Evolutionary conservation across 208 protist genomes (phyloP).

Genomic region (Hexamita inflata): DNA sequence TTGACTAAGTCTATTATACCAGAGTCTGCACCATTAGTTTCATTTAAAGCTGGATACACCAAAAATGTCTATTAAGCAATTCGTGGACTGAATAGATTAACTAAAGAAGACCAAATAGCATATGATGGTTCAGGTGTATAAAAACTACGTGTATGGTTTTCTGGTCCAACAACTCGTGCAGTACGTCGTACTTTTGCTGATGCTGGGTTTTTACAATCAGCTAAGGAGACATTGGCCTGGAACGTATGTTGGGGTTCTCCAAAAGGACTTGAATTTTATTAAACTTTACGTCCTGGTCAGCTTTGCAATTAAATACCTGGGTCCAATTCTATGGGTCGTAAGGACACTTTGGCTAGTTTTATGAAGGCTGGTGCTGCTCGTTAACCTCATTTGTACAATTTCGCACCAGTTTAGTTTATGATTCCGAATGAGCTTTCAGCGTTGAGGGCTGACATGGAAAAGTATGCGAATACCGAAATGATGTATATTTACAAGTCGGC

Average conservation of each 20-base stretch:
- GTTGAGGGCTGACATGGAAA: not conserved
- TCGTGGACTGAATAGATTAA: too few species aligned
- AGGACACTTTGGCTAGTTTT: conserved; percentile 2
- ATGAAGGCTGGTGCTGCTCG: not conserved
- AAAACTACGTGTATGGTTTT: conserved; percentile 5
- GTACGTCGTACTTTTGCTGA: conserved; percentile 22
- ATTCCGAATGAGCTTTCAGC: not conserved
- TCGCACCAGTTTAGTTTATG: conserved; percentile 2
- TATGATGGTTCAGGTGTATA: too few species aligned
- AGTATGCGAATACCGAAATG: not conserved
- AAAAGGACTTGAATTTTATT: conserved; percentile 9
- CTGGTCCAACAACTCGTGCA: conserved; percentile 5
- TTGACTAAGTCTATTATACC: too few species aligned
- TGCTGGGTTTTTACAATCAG: conserved; percentile 5
- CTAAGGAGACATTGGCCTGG: not conserved
- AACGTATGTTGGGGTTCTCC: conserved; percentile 24
- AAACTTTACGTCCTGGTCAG: not conserved
- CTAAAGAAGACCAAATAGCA: too few species aligned
- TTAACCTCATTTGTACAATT: not conserved
- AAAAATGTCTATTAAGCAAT: too few species aligned
- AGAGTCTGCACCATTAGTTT: too few species aligned
- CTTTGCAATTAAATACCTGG: conserved; percentile 20
- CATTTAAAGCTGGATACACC: too few species aligned
- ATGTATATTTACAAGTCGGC: conserved; percentile 26
- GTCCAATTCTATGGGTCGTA: conserved; percentile 24